Conservation (phyloP, 495 filamentous ascomycete species). For the Trichoderma reesei region DNA sequence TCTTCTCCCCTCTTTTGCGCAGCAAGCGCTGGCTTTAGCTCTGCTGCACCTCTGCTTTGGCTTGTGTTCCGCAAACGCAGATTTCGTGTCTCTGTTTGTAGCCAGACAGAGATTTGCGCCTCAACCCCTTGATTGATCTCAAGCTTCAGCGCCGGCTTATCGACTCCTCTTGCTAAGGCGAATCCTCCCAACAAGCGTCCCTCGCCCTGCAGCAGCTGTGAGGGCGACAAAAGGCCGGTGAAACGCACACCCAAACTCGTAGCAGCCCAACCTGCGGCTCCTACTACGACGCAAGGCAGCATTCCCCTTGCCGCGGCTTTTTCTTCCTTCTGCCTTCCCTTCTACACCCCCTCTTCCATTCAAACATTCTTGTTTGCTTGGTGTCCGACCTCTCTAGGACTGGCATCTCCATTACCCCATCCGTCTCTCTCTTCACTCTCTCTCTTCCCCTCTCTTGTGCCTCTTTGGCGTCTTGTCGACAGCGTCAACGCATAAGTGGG, state of each 20-base stretch:
- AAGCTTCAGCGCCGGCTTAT: not conserved
- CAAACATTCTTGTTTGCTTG: too few relatives aligned
- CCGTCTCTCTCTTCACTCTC: not conserved
- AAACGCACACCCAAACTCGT: not conserved
- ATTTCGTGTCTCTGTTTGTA: not conserved
- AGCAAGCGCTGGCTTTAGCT: slow-evolving; percentile 2
- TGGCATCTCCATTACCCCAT: not conserved
- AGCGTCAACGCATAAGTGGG: not conserved
- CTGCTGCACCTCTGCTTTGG: not conserved
- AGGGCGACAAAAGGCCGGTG: not conserved
- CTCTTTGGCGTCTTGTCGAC: not conserved
- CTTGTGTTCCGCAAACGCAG: slow-evolving; percentile 1
- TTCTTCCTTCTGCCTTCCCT: not conserved
- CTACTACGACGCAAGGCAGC: not conserved
- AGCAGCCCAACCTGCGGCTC: not conserved
- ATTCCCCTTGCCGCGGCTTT: slow-evolving; percentile 6
- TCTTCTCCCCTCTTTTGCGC: slow-evolving; percentile 2
- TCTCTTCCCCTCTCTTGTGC: not conserved
- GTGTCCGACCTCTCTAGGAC: not conserved
- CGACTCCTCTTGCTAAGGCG: not conserved
- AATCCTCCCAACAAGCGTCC: not conserved
- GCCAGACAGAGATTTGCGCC: not conserved
- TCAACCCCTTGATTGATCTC: not conserved
- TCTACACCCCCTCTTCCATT: not conserved
- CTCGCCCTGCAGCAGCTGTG: not conserved